A percentile compares a stretch with the other conserved stretches of the same genome.
These are phyloP conservation scores for Epichloe baconii DNA, from an alignment of 2,329 filamentous ascomycete species.

Conservation along the genomic window DNA sequence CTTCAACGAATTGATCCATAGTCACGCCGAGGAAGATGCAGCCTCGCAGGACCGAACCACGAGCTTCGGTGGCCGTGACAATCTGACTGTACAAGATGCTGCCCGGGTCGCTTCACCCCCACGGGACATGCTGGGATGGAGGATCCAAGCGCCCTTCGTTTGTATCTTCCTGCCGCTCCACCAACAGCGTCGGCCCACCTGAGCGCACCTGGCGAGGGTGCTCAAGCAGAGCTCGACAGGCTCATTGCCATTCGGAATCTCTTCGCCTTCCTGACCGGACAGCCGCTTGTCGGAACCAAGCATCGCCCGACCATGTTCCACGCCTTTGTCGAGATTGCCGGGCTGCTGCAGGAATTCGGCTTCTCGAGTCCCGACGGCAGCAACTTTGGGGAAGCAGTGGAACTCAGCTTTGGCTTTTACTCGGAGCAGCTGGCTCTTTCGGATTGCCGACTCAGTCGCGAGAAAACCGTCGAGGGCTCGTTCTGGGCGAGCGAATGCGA, in stretches of 20 bases:
- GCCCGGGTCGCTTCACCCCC: slow-evolving; percentile 24
- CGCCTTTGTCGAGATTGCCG: slow-evolving; percentile 40
- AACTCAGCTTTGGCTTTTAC: slow-evolving; percentile 58
- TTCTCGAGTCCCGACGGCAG: slow-evolving; percentile 43
- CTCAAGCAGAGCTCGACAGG: slow-evolving; percentile 34
- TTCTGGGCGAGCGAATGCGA: slow-evolving; percentile 81
- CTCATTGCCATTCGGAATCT: slow-evolving; percentile 49
- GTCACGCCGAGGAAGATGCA: slow-evolving; percentile 22
- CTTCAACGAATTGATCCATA: slow-evolving; percentile 38
- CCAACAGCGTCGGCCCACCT: slow-evolving; percentile 23
- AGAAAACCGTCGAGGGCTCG: slow-evolving; percentile 79
- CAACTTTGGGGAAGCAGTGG: slow-evolving; percentile 45
- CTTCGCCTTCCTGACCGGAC: slow-evolving; percentile 51
- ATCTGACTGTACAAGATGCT: slow-evolving; percentile 37
- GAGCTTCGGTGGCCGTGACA: slow-evolving; percentile 35
- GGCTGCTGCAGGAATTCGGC: slow-evolving; percentile 41
- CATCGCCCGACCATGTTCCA: slow-evolving; percentile 37
- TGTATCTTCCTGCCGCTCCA: slow-evolving; percentile 40
- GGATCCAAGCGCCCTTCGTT: slow-evolving; percentile 27
- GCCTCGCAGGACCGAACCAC: slow-evolving; percentile 4
- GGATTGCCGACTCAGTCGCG: slow-evolving; percentile 68
- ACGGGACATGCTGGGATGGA: slow-evolving; percentile 24
- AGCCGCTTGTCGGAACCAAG: slow-evolving; percentile 48
- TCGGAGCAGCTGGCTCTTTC: slow-evolving; percentile 64
- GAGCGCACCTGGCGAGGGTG: slow-evolving; percentile 18